Conservation (phyloP, 495 filamentous ascomycete species). For the Hypoxylon trugodes region DNA sequence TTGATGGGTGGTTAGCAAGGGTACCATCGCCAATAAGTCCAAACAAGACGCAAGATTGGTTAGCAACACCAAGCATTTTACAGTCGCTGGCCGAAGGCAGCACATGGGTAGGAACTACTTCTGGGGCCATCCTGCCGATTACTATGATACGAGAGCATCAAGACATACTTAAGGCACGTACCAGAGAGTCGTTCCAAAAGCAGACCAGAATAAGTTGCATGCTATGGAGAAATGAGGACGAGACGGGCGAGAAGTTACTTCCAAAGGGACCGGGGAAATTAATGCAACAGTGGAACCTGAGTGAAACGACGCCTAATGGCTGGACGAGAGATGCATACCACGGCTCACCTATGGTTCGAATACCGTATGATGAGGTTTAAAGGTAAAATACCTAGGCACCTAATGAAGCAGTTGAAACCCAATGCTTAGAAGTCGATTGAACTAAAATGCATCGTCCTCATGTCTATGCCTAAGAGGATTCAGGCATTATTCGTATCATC, state of each 20-base stretch:
- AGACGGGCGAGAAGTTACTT: neutral
- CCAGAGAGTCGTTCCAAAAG: neutral
- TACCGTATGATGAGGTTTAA: neutral
- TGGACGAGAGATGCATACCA: neutral
- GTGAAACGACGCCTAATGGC: neutral
- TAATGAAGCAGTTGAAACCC: too few relatives aligned
- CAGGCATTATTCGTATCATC: too few relatives aligned
- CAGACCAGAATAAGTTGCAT: neutral
- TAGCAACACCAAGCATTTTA: neutral
- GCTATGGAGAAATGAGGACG: neutral
- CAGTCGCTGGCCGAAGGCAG: neutral
- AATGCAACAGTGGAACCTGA: slow-evolving; percentile 1
- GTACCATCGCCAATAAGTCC: neutral
- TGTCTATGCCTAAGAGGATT: too few relatives aligned
- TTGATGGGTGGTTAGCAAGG: neutral
- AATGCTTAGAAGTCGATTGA: too few relatives aligned
- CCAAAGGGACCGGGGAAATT: slow-evolving; percentile 1
- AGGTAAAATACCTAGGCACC: too few relatives aligned
- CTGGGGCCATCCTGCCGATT: neutral
- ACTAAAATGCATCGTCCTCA: too few relatives aligned
- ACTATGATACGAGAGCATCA: neutral
- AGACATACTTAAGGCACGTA: neutral
- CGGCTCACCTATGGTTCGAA: neutral
- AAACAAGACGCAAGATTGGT: slow-evolving; percentile 8
- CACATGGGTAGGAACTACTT: neutral